These are phyloP conservation scores for Hymenoscyphus occultus DNA, from an alignment of 2,329 filamentous ascomycete species.

Conservation along the genomic window DNA sequence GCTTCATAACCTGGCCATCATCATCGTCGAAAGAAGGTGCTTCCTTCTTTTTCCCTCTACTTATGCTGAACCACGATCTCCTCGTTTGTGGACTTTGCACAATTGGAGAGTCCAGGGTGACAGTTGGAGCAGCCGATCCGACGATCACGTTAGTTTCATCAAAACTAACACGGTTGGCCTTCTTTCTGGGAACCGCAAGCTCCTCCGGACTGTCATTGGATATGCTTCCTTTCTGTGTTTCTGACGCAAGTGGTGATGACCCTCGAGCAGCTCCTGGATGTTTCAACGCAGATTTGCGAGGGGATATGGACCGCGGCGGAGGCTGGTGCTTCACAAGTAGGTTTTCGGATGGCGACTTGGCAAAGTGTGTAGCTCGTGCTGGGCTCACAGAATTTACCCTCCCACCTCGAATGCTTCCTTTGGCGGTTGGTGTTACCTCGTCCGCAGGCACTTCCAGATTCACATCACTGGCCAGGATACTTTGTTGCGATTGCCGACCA, in stretches of 20 bases:
- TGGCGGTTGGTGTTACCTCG: conserved; percentile 24
- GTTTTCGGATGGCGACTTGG: conserved; percentile 49
- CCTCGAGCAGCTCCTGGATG: conserved; percentile 53
- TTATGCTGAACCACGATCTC: conserved; percentile 53
- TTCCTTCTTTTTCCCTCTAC: conserved; percentile 51
- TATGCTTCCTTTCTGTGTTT: conserved; percentile 12
- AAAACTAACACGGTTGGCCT: conserved; percentile 73
- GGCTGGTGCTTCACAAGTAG: conserved; percentile 64
- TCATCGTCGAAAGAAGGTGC: conserved; percentile 53
- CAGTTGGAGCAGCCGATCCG: conserved; percentile 44
- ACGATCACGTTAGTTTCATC: conserved; percentile 58
- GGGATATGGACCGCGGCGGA: conserved; percentile 67
- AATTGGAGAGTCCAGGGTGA: conserved; percentile 42
- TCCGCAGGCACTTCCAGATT: conserved; percentile 15
- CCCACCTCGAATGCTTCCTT: conserved; percentile 31
- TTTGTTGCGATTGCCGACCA: conserved; percentile 24
- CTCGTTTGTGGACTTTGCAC: conserved; percentile 42
- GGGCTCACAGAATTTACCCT: conserved; percentile 53
- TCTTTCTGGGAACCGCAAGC: conserved; percentile 49
- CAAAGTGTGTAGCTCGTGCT: conserved; percentile 66
- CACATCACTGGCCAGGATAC: conserved; percentile 28
- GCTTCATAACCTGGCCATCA: conserved; percentile 68
- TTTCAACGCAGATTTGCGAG: conserved; percentile 75
- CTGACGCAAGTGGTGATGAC: conserved; percentile 44
- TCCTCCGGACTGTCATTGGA: conserved; percentile 40